Evolutionary conservation across 495 filamentous ascomycete genomes (phyloP).

Genomic region (Neurospora sp.): DNA sequence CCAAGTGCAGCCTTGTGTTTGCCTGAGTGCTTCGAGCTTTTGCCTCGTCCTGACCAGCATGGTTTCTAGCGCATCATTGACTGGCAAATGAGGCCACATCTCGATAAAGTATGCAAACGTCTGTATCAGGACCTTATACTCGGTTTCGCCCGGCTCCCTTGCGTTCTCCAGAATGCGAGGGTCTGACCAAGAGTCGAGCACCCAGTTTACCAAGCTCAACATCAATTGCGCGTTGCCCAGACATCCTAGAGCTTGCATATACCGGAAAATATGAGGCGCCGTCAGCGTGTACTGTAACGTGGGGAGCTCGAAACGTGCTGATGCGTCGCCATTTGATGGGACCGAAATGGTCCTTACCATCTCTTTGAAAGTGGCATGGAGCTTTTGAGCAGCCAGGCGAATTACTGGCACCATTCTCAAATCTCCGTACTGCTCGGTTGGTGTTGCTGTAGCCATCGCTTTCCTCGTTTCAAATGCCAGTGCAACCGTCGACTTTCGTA

Average conservation of each 20-base stretch:
- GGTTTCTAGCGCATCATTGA: slow-evolving; percentile 10
- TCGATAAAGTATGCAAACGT: slow-evolving; percentile 26
- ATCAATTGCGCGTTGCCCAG: slow-evolving; percentile 25
- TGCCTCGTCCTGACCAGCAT: slow-evolving; percentile 4
- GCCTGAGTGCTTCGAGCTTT: slow-evolving; percentile 13
- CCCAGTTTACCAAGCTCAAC: slow-evolving; percentile 30
- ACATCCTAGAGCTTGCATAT: slow-evolving; percentile 29
- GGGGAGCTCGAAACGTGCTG: slow-evolving; percentile 1
- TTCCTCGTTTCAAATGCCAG: background rate
- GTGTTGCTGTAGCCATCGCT: background rate
- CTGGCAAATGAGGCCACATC: slow-evolving; percentile 16
- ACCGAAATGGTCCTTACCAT: background rate
- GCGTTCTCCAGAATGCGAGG: slow-evolving; percentile 24
- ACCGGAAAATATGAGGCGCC: slow-evolving; percentile 22
- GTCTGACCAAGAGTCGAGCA: slow-evolving; percentile 24
- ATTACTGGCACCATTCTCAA: slow-evolving; percentile 6
- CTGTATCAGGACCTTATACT: slow-evolving; percentile 19
- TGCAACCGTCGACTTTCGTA: slow-evolving; percentile 7
- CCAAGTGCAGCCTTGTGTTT: slow-evolving; percentile 15
- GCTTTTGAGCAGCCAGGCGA: background rate
- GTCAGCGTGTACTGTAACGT: slow-evolving; percentile 16
- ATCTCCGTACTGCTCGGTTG: background rate
- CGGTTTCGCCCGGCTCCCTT: slow-evolving; percentile 15
- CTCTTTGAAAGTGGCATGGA: background rate
- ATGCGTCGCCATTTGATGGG: background rate